These are phyloP conservation scores for Fusarium sp. DNA, from an alignment of 2,329 filamentous ascomycete species.

Conservation along the genomic window DNA sequence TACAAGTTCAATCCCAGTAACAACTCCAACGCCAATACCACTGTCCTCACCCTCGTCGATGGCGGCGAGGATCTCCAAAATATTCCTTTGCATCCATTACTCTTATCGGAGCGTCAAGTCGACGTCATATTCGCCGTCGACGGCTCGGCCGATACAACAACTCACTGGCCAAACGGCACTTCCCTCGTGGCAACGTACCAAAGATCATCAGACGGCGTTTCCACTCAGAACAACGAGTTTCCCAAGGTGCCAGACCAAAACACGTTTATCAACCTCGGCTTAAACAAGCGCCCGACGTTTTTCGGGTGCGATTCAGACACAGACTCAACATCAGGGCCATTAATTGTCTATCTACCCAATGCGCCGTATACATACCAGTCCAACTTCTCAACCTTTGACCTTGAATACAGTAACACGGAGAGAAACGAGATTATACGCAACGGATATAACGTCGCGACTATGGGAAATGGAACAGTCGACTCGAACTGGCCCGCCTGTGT, in stretches of 20 bases:
- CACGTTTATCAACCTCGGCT: constrained; percentile 77
- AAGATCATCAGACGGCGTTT: constrained; percentile 62
- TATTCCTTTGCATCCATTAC: constrained; percentile 78
- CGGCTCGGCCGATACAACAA: constrained; percentile 73
- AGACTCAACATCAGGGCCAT: constrained; percentile 53
- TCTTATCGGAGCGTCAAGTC: constrained; percentile 73
- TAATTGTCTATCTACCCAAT: constrained; percentile 86
- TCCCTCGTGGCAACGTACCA: constrained; percentile 76
- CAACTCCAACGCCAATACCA: constrained; percentile 63
- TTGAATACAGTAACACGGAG: constrained; percentile 66
- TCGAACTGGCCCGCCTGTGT: constrained; percentile 77
- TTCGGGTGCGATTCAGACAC: constrained; percentile 72
- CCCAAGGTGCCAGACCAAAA: constrained; percentile 75
- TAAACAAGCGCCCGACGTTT: constrained; percentile 78
- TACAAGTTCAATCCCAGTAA: constrained; percentile 66
- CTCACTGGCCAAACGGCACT: constrained; percentile 79
- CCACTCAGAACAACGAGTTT: constrained; percentile 72
- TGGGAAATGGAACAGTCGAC: constrained; percentile 63
- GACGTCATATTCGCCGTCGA: constrained; percentile 86
- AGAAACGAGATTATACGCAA: constrained; percentile 80
- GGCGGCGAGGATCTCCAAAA: constrained; percentile 82
- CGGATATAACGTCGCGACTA: constrained; percentile 70
- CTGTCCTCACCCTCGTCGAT: constrained; percentile 74
- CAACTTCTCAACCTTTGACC: constrained; percentile 77
- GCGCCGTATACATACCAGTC: constrained; percentile 73